phyloP scores from a whole-genome alignment of 1,284 basidiomycete species.

The Cutaneotrichosporon mucoides region DNA sequence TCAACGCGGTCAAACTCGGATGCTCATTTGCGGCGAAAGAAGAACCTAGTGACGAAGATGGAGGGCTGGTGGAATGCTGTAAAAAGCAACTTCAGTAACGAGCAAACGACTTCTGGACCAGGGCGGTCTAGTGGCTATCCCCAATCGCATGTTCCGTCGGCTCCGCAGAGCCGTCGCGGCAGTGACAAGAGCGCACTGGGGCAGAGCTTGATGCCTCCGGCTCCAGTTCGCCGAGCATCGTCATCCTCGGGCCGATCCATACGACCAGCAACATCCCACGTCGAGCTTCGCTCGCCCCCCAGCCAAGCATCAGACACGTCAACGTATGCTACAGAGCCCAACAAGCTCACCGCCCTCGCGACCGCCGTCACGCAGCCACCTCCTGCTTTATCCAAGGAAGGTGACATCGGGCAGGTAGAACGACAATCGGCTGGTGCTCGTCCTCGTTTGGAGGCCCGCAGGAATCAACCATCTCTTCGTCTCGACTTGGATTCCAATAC shows the following conservation, averaged over 20 bases:
- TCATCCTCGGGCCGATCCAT: conserved; percentile 23
- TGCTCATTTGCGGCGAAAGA: conserved; percentile 38
- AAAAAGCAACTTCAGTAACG: conserved; percentile 47
- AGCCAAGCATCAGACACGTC: neutral
- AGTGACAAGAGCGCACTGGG: conserved; percentile 21
- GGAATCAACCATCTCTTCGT: conserved; percentile 44
- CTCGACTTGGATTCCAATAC: conserved; percentile 44
- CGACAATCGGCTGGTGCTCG: neutral
- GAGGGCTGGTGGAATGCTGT: conserved; percentile 53
- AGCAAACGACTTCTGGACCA: conserved; percentile 9
- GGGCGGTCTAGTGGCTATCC: neutral
- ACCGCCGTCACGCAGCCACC: conserved; percentile 7
- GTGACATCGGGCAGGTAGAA: neutral
- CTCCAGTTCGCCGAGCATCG: conserved; percentile 26
- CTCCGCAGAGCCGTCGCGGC: conserved; percentile 31
- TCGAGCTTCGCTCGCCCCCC: conserved; percentile 24
- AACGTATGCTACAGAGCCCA: neutral
- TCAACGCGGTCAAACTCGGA: conserved; percentile 20
- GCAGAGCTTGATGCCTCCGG: conserved; percentile 23
- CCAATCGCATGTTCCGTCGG: conserved; percentile 32
- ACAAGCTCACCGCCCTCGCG: neutral
- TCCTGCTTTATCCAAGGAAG: conserved; percentile 9
- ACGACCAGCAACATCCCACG: conserved; percentile 30
- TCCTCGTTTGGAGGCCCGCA: conserved; percentile 33
- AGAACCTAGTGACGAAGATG: conserved; percentile 50